Conservation (phyloP, 2,329 filamentous ascomycete genomes). For the Blumeria graminis region DNA sequence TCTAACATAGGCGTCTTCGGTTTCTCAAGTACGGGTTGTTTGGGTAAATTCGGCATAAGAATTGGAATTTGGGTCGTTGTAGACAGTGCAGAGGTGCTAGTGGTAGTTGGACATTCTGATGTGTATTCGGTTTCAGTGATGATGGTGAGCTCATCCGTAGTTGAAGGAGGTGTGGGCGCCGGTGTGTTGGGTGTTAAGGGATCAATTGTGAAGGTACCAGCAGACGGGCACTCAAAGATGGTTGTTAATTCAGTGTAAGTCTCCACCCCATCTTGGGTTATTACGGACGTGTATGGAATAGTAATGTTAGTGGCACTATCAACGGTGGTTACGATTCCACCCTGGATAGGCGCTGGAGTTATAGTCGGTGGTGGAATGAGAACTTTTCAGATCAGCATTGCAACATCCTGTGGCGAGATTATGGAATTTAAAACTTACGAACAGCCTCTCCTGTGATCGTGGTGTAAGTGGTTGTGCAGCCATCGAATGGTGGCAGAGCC, state of each 20-base stretch:
- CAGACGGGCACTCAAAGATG: constrained; percentile 46
- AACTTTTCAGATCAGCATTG: constrained; percentile 6
- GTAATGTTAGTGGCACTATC: constrained; percentile 42
- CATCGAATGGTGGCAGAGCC: constrained; percentile 24
- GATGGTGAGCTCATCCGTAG: constrained; percentile 39
- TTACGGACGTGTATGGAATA: constrained; percentile 45
- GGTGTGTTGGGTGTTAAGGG: constrained; percentile 37
- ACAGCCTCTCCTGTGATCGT: constrained; percentile 44
- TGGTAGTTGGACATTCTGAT: constrained; percentile 45
- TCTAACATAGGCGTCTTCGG: too few relatives aligned
- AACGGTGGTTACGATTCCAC: constrained; percentile 49
- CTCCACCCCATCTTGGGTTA: constrained; percentile 29
- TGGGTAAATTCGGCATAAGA: neutral
- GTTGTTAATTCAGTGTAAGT: constrained; percentile 46
- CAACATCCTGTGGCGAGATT: neutral
- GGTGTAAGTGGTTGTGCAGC: constrained; percentile 52
- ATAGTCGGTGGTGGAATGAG: constrained; percentile 34
- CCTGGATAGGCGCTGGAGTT: constrained; percentile 39
- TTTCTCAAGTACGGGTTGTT: too few relatives aligned
- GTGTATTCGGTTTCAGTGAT: constrained; percentile 43
- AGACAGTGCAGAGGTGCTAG: constrained; percentile 15
- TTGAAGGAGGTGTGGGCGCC: constrained; percentile 33
- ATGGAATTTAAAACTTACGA: constrained; percentile 23
- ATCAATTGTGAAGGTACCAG: constrained; percentile 54
- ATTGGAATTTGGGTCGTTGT: constrained; percentile 5